phyloP scores from a whole-genome alignment of 2,329 filamentous ascomycete species.

The Scedosporium boydii region DNA sequence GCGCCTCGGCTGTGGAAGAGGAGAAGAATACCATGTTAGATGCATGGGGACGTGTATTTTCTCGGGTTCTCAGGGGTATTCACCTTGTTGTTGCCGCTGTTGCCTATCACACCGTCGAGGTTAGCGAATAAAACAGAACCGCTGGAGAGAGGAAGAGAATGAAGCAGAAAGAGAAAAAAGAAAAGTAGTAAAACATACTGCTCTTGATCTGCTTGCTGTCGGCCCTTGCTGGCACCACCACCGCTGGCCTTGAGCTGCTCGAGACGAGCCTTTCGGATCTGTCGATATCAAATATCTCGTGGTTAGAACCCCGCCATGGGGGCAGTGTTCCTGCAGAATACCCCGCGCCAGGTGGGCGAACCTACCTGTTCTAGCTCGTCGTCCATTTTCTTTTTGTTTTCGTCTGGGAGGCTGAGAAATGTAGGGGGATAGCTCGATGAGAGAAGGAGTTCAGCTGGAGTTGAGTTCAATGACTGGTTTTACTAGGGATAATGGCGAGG shows the following conservation, averaged over 20 bases:
- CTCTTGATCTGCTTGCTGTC: slow-evolving; percentile 47
- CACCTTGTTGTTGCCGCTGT: slow-evolving; percentile 6
- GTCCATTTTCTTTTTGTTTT: slow-evolving; percentile 24
- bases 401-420: not conserved
- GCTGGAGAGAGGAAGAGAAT: not conserved
- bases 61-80: not conserved
- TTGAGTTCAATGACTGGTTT: too few species aligned
- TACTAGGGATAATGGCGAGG: too few species aligned
- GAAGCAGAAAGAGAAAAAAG: not conserved
- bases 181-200: slow-evolving; percentile 29
- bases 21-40: not conserved
- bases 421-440: not conserved
- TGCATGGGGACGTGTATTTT: too few species aligned
- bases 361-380: slow-evolving; percentile 33
- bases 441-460: not conserved
- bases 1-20: slow-evolving; percentile 48
- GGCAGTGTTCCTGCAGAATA: slow-evolving; percentile 2
- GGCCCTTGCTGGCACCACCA: slow-evolving; percentile 44
- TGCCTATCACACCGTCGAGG: not conserved
- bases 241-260: slow-evolving; percentile 76
- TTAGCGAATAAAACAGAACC: not conserved
- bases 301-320: not conserved
- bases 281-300: too few species aligned
- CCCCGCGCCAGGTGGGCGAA: not conserved
- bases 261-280: slow-evolving; percentile 88